A percentile compares a stretch with the other conserved stretches of the same genome.
Conservation (phyloP, 2,329 filamentous ascomycete species). For the Aspergillus quadricinctus region DNA sequence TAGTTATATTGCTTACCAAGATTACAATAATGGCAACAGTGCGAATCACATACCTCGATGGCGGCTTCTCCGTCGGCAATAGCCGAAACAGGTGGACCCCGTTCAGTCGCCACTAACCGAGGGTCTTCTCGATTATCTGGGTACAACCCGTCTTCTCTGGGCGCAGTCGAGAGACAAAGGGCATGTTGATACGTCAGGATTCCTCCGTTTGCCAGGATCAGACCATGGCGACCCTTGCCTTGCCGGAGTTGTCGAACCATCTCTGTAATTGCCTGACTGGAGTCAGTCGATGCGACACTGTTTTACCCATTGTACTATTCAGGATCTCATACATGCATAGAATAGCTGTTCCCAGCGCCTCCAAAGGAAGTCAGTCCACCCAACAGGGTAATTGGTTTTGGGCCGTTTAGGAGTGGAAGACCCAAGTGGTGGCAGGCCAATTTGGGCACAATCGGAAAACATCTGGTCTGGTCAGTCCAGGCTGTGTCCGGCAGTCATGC, state of each 20-base stretch:
- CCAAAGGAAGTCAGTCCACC: slow-evolving; percentile 66
- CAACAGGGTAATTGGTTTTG: slow-evolving; percentile 57
- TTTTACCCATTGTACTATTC: not conserved
- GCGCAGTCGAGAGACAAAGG: slow-evolving; percentile 51
- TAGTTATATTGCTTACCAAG: not conserved
- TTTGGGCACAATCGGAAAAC: slow-evolving; percentile 67
- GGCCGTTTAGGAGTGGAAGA: slow-evolving; percentile 43
- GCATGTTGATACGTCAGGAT: slow-evolving; percentile 63
- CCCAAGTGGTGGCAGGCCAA: slow-evolving; percentile 58
- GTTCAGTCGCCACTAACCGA: slow-evolving; percentile 39
- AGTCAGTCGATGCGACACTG: not conserved
- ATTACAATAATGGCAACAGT: not conserved
- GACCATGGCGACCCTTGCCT: slow-evolving; percentile 45
- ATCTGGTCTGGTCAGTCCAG: slow-evolving; percentile 39
- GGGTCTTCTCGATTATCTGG: not conserved
- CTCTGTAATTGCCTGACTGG: slow-evolving; percentile 48
- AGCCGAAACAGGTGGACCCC: slow-evolving; percentile 39
- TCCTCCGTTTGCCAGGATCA: slow-evolving; percentile 64
- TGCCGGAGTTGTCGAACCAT: slow-evolving; percentile 52
- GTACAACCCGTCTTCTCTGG: slow-evolving; percentile 28
- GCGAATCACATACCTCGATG: slow-evolving; percentile 46
- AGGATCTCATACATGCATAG: slow-evolving; percentile 52
- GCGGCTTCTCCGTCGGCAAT: slow-evolving; percentile 48
- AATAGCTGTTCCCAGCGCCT: slow-evolving; percentile 68
- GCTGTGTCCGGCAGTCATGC: not conserved